Evolutionary conservation across 441 rosid species (phyloP).

Genomic region (Pelargonium cotyledonis): DNA sequence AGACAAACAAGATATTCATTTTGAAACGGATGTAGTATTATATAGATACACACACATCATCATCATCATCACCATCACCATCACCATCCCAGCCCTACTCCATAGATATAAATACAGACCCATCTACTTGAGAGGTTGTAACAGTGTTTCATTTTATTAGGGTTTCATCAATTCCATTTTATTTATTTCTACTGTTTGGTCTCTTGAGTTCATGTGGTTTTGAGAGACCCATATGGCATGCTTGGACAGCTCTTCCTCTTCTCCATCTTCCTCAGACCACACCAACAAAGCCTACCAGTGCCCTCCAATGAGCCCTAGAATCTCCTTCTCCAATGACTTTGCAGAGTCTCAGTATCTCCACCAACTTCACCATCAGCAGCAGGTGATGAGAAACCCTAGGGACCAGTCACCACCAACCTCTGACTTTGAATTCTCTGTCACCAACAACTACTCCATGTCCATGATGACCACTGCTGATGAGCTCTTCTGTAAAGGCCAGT

Average conservation of each 20-base stretch:
- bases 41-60: neutral
- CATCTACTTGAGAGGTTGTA: slow-evolving; percentile 47
- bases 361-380: neutral
- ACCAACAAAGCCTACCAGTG: slow-evolving; percentile 7
- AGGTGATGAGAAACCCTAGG: neutral
- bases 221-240: slow-evolving; percentile 14
- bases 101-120: slow-evolving; percentile 47
- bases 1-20: too few relatives aligned
- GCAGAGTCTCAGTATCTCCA: slow-evolving; percentile 14
- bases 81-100: slow-evolving; percentile 10
- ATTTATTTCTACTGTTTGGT: slow-evolving; percentile 16
- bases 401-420: slow-evolving; percentile 23
- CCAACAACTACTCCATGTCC: slow-evolving; percentile 35
- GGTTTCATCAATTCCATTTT: slow-evolving; percentile 17
- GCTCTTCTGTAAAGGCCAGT: slow-evolving; percentile 81
- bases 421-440: slow-evolving; percentile 84
- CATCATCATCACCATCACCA: neutral
- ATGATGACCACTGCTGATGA: slow-evolving; percentile 89
- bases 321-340: slow-evolving; percentile 29
- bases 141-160: slow-evolving; percentile 39
- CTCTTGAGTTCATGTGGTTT: slow-evolving; percentile 7
- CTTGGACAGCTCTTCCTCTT: slow-evolving; percentile 7
- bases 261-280: neutral
- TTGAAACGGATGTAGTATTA: too few relatives aligned
- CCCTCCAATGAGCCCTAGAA: slow-evolving; percentile 23